Evolutionary conservation across 2,329 filamentous ascomycete genomes (phyloP).

Genomic region (Penicillium freii): DNA sequence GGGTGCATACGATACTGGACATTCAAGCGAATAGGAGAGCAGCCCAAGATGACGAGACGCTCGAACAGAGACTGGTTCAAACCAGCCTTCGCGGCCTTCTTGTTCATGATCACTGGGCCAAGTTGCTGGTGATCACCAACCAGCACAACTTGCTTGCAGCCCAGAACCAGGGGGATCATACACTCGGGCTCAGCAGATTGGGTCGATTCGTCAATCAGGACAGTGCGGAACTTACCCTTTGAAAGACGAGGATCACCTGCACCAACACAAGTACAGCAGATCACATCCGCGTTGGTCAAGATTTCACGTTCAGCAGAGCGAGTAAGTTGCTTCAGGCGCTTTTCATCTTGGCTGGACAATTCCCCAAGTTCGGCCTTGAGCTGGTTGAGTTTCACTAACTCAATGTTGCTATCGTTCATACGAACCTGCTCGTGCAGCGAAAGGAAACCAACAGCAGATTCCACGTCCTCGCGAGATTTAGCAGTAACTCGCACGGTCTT

Average conservation of each 20-base stretch:
- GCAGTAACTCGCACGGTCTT: conserved; percentile 98
- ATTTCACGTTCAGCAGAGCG: conserved; percentile 94
- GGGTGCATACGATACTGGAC: conserved; percentile 99
- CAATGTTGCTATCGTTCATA: conserved; percentile 94
- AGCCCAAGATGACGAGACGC: conserved; percentile 86
- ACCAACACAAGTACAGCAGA: conserved; percentile 97
- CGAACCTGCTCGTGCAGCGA: conserved; percentile 96
- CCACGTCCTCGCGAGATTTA: conserved; percentile 97
- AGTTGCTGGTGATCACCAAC: conserved; percentile 98
- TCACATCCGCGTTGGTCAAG: conserved; percentile 90
- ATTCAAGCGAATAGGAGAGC: conserved; percentile 86
- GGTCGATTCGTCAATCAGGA: conserved; percentile 96
- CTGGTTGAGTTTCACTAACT: conserved; percentile 86
- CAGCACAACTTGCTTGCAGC: conserved; percentile 98
- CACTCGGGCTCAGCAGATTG: conserved; percentile 98
- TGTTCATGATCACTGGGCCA: conserved; percentile 99
- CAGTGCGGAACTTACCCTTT: conserved; percentile 98
- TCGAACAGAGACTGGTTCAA: conserved; percentile 98
- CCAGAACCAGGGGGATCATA: conserved; percentile 95
- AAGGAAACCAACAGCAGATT: conserved; percentile 94
- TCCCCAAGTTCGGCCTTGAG: conserved; percentile 91
- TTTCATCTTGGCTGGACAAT: conserved; percentile 91
- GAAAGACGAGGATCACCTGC: conserved; percentile 91
- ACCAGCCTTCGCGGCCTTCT: conserved; percentile 96
- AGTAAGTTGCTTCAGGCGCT: conserved; percentile 95